Evolutionary conservation across 2,329 filamentous ascomycete genomes (phyloP).

Genomic region (Claviceps digitariae): DNA sequence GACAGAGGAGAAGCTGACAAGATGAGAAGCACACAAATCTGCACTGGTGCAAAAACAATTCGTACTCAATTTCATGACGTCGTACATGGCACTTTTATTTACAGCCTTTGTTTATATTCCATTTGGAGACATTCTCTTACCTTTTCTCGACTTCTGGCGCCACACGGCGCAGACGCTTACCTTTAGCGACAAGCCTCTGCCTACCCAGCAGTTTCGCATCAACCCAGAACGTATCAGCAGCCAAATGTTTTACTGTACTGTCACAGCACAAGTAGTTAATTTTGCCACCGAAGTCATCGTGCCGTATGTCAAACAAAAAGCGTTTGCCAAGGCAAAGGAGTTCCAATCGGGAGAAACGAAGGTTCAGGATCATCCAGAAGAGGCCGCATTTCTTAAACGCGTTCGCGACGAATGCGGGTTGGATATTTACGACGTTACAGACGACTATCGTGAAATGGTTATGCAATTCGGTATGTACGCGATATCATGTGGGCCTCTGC

Average conservation of each 20-base stretch:
- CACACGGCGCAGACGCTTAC: conserved; percentile 61
- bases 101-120: conserved; percentile 92
- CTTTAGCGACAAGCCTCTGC: conserved; percentile 58
- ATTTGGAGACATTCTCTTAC: conserved; percentile 71
- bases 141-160: conserved; percentile 73
- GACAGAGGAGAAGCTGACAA: background rate
- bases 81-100: conserved; percentile 81
- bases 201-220: conserved; percentile 57
- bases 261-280: conserved; percentile 85
- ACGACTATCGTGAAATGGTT: conserved; percentile 87
- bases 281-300: conserved; percentile 74
- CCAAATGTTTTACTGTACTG: conserved; percentile 91
- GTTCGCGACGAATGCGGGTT: conserved; percentile 75
- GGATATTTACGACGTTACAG: conserved; percentile 75
- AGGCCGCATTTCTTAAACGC: conserved; percentile 64
- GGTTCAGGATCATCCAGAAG: conserved; percentile 57
- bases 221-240: conserved; percentile 72
- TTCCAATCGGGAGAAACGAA: conserved; percentile 47
- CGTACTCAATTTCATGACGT: conserved; percentile 91
- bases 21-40: conserved; percentile 52
- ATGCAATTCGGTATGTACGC: conserved; percentile 52
- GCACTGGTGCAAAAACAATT: conserved; percentile 89
- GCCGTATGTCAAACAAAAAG: conserved; percentile 69
- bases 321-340: conserved; percentile 66
- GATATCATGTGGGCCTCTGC: background rate